Conservation (phyloP, 768 basidiomycete genomes). For the Pleurotus citrinopileatus region DNA sequence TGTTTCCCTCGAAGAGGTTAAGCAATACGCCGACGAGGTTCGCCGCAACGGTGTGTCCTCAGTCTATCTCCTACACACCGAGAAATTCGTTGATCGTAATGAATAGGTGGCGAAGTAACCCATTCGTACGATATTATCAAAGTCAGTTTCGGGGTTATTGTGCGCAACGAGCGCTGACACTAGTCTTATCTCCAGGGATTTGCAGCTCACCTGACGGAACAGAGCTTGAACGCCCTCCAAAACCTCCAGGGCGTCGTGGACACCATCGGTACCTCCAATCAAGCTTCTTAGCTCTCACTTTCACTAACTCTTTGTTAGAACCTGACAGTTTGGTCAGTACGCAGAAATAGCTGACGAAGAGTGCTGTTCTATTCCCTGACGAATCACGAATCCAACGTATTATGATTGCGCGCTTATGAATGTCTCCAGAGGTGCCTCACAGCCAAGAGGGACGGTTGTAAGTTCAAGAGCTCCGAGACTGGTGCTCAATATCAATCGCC, state of each 20-base stretch:
- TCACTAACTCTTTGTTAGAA: background rate
- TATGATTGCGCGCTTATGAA: too few relatives aligned
- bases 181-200: constrained; percentile 1
- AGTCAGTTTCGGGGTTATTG: background rate
- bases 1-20: constrained; percentile 1
- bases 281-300: background rate
- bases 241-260: constrained; percentile 1
- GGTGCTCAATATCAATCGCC: too few relatives aligned
- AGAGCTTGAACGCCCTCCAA: background rate
- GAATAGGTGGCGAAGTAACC: constrained; percentile 3
- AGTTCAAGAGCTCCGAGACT: too few relatives aligned
- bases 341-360: too few relatives aligned
- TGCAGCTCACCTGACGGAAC: constrained; percentile 4
- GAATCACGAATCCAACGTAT: too few relatives aligned
- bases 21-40: constrained; percentile 4
- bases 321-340: background rate
- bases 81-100: background rate
- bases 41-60: background rate
- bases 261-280: background rate
- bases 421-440: too few relatives aligned
- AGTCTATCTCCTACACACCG: background rate
- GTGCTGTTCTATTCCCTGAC: too few relatives aligned
- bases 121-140: constrained; percentile 7
- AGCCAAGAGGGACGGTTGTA: too few relatives aligned
- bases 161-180: background rate